Conservation (phyloP, 2,329 filamentous ascomycete genomes). For the Fusarium sp. region DNA sequence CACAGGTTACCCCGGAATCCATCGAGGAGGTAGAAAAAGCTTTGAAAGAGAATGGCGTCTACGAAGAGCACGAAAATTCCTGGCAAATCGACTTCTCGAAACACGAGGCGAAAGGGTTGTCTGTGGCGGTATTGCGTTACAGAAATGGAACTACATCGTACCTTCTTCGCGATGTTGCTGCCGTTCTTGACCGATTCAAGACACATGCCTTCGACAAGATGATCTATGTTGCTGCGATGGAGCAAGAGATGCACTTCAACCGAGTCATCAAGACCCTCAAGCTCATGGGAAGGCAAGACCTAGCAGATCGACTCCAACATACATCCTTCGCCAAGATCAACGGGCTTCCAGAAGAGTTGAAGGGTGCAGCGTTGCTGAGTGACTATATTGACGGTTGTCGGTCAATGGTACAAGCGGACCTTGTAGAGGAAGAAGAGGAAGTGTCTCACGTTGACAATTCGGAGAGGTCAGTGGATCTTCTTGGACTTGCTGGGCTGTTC, state of each 20-base stretch:
- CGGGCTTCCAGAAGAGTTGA: slow-evolving; percentile 25
- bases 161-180: slow-evolving; percentile 77
- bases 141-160: slow-evolving; percentile 59
- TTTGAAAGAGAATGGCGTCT: slow-evolving; percentile 69
- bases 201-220: slow-evolving; percentile 77
- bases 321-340: slow-evolving; percentile 67
- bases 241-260: slow-evolving; percentile 77
- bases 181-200: slow-evolving; percentile 70
- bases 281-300: slow-evolving; percentile 50
- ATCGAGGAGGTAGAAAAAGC: slow-evolving; percentile 69
- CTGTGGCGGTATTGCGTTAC: slow-evolving; percentile 73
- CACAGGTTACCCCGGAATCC: slow-evolving; percentile 61
- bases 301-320: slow-evolving; percentile 50
- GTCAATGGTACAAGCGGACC: background rate
- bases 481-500: slow-evolving; percentile 32
- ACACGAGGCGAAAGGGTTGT: slow-evolving; percentile 77
- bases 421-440: slow-evolving; percentile 25
- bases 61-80: slow-evolving; percentile 73
- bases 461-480: slow-evolving; percentile 17
- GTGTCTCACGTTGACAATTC: slow-evolving; percentile 12
- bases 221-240: slow-evolving; percentile 80
- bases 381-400: slow-evolving; percentile 36
- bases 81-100: slow-evolving; percentile 77
- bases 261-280: slow-evolving; percentile 72
- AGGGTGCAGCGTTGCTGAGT: slow-evolving; percentile 28